Evolutionary conservation across 139 green algal genomes (phyloP).

Genomic region (Yamagishiella unicocca): DNA sequence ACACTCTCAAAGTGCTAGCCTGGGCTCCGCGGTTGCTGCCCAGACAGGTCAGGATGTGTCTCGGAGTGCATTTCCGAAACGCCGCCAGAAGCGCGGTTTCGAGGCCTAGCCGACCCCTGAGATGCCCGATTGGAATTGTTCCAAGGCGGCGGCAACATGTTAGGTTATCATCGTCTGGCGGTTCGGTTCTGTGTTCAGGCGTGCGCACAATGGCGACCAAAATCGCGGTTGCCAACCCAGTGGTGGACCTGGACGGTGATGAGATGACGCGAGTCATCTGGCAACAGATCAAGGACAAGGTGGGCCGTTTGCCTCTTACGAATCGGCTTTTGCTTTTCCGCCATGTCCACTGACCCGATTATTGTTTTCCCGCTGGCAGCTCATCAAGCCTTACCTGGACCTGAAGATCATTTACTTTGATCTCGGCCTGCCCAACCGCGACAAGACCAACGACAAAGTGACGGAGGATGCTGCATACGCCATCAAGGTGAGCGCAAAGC

Average conservation of each 20-base stretch:
- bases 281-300: constrained; percentile 94
- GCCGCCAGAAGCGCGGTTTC: background rate
- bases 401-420: constrained; percentile 96
- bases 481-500: constrained; percentile 52
- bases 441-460: constrained; percentile 89
- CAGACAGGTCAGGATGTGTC: background rate
- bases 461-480: constrained; percentile 91
- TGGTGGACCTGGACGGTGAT: constrained; percentile 97
- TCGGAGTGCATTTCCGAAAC: background rate
- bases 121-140: background rate
- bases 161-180: background rate
- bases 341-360: background rate
- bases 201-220: constrained; percentile 17
- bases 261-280: constrained; percentile 97
- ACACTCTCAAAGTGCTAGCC: background rate
- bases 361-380: constrained; percentile 69
- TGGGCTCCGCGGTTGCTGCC: background rate
- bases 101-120: background rate
- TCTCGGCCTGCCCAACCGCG: constrained; percentile 87
- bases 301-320: no score
- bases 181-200: constrained; percentile 6
- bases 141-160: background rate
- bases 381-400: constrained; percentile 95
- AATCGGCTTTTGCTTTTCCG: background rate
- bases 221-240: constrained; percentile 32